Evolutionary conservation across 176 grass and related monocot species (phyloP).

Genomic region (Carex littledalei): DNA sequence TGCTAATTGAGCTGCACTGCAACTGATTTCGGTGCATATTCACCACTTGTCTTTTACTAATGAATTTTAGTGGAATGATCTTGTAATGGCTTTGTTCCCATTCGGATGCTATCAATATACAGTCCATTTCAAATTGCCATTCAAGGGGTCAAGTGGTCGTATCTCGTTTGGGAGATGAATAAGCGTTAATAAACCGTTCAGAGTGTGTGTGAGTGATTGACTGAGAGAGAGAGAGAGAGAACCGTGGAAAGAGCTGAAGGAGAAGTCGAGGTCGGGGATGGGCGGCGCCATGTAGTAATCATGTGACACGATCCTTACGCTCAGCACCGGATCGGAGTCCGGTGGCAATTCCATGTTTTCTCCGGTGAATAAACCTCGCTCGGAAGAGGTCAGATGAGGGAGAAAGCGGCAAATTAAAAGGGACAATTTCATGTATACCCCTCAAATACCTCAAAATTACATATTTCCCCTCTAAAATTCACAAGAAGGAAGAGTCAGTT

Average conservation of each 20-base stretch:
- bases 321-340: slow-evolving; percentile 44
- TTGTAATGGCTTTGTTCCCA: neutral
- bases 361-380: slow-evolving; percentile 16
- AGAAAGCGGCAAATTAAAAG: neutral
- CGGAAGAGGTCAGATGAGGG: neutral
- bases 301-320: slow-evolving; percentile 73
- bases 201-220: neutral
- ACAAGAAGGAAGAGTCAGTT: neutral
- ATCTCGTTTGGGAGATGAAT: neutral
- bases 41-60: neutral
- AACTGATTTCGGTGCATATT: neutral
- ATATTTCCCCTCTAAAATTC: too few species aligned
- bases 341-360: slow-evolving; percentile 30
- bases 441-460: too few species aligned
- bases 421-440: too few species aligned
- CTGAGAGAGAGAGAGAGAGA: neutral
- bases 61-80: neutral
- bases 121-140: neutral
- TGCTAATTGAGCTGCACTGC: neutral
- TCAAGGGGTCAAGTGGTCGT: neutral
- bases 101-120: neutral
- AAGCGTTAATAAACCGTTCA: neutral
- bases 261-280: slow-evolving; percentile 58
- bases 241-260: slow-evolving; percentile 75
- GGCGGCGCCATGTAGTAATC: slow-evolving; percentile 95